Conservation (phyloP, 768 basidiomycete genomes). For the Tubosaeta sp. region DNA sequence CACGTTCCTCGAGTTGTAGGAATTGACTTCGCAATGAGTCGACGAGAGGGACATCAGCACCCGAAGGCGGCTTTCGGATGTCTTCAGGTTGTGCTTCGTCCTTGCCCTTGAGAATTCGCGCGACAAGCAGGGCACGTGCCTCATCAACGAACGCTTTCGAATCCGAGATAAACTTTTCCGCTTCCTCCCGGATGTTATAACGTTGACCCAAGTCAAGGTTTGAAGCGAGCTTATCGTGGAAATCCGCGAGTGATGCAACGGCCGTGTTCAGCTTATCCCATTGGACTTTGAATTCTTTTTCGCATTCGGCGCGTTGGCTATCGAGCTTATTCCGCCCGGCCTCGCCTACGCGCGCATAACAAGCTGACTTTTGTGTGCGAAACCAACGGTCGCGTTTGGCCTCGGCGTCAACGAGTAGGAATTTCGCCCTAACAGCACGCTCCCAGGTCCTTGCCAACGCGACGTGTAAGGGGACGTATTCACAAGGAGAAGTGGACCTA, state of each 20-base stretch:
- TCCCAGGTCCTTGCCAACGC: slow-evolving; percentile 23
- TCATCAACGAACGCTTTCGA: slow-evolving; percentile 25
- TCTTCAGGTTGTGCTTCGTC: slow-evolving; percentile 4
- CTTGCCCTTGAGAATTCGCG: slow-evolving; percentile 14
- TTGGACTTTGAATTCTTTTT: slow-evolving; percentile 22
- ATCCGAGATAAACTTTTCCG: slow-evolving; percentile 18
- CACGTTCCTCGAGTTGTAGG: slow-evolving; percentile 23
- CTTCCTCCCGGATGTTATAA: slow-evolving; percentile 23
- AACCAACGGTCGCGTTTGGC: slow-evolving; percentile 27
- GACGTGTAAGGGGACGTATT: background rate
- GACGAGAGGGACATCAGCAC: background rate
- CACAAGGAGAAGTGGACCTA: slow-evolving; percentile 9
- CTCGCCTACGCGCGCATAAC: slow-evolving; percentile 28
- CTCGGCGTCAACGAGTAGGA: slow-evolving; percentile 26
- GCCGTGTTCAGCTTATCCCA: slow-evolving; percentile 23
- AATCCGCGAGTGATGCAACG: slow-evolving; percentile 19
- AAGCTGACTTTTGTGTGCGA: slow-evolving; percentile 27
- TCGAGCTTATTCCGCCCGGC: slow-evolving; percentile 29
- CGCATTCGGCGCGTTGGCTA: slow-evolving; percentile 23
- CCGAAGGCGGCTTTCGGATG: background rate
- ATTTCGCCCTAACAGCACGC: slow-evolving; percentile 26
- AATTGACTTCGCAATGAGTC: slow-evolving; percentile 17
- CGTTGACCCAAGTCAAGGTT: slow-evolving; percentile 25
- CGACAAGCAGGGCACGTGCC: slow-evolving; percentile 22
- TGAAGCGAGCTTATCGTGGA: slow-evolving; percentile 21